Base-by-base conservation (phyloP, 495 filamentous ascomycete species). In the Penicillium flavigenum region DNA sequence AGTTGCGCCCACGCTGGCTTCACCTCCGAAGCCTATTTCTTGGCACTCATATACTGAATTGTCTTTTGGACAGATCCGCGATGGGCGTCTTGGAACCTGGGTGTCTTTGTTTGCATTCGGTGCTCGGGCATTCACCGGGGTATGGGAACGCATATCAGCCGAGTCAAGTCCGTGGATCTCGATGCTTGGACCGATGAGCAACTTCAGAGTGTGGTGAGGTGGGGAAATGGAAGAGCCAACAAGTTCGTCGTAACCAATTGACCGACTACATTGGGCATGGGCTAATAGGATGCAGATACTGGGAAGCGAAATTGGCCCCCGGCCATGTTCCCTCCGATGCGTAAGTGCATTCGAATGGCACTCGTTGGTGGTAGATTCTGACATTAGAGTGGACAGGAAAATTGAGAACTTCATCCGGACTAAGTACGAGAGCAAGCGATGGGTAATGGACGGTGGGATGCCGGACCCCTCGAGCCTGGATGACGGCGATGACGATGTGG, bases 371-470 rank as follows among this genome's bases (percentile, higher is more conserved):
- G 17, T 26, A 5, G 17, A 29, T 39, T 51, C 49, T 63, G 39
- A 65, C 39, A 16, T 3, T 11, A 16, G 8, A 36, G 39, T 14
- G 6, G 22, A 56, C 47, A 87, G 85, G 44, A 98, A 98, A 78
- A 98, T 98, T 60, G 94, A 98, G 80, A 98, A 97, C 74, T 98
- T 98, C 63, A 96, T 98, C 59, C 85, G 95, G 43, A 98, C 94
- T 36, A 98, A 98, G 73, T 98, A 98, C 71, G 94, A 98, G 65
- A 87, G 91, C 9, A 98, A 96, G 79, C 81, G 95, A 74, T 98
- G 94, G 94, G 89, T 92, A 2, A 96, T 97, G 93, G 95, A 98
- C 56, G 94, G 95, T 3, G 83, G 81, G 11, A 92, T 97, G 74
- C 95, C 95, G 9, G 90, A 97, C 65, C 95, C 95, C 22, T 79